phyloP scores from a whole-genome alignment of 202 grass and related monocot genomes.

The Schoenoplectus tabernaemontani region DNA sequence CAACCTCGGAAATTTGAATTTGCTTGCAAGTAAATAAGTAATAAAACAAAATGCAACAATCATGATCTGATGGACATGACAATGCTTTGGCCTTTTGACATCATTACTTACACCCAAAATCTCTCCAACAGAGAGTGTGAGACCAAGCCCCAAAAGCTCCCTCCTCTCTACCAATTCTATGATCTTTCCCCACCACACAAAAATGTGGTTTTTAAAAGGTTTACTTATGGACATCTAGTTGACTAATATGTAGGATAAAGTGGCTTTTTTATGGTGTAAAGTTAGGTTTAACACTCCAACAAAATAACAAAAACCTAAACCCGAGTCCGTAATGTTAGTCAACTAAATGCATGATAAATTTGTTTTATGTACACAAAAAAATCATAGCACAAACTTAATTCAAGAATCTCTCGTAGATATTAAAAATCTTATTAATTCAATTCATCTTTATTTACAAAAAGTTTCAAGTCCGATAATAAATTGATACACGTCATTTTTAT shows the following conservation, averaged over 20 bases:
- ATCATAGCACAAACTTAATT: too few species aligned
- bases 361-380: too few species aligned
- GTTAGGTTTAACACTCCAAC: background rate
- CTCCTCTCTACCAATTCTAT: background rate
- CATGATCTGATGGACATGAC: slow-evolving; percentile 24
- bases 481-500: too few species aligned
- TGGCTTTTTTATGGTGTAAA: slow-evolving; percentile 22
- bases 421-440: too few species aligned
- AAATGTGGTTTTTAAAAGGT: slow-evolving; percentile 3
- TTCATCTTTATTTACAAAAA: too few species aligned
- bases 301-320: background rate
- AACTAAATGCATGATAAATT: too few species aligned
- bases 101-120: slow-evolving; percentile 24
- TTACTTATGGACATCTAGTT: slow-evolving; percentile 6
- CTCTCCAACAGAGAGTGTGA: background rate
- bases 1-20: slow-evolving; percentile 28
- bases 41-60: background rate
- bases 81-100: slow-evolving; percentile 22
- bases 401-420: too few species aligned
- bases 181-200: slow-evolving; percentile 20
- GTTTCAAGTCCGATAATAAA: too few species aligned
- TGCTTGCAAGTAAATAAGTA: slow-evolving; percentile 7
- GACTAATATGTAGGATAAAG: slow-evolving; percentile 19
- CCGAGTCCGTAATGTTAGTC: too few species aligned
- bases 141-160: background rate